Conservation (phyloP, 164 flowering plant genomes). For the Vitis labrusca region DNA sequence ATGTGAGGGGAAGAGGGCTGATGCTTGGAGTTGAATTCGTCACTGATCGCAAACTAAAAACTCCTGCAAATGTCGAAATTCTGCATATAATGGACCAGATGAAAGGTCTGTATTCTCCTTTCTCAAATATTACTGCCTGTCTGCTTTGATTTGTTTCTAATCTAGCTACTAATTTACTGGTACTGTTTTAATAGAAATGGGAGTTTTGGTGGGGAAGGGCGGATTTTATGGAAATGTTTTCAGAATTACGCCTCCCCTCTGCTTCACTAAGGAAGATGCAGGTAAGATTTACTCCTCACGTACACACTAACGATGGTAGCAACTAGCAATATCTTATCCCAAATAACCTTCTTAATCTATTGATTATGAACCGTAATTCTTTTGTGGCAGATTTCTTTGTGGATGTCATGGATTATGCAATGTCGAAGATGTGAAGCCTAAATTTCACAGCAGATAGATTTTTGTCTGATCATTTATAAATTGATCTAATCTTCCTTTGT, state of each 20-base stretch:
- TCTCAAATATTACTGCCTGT: not conserved
- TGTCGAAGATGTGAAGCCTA: conserved; percentile 68
- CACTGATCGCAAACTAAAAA: conserved; percentile 71
- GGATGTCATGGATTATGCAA: conserved; percentile 67
- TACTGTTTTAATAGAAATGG: conserved; percentile 51
- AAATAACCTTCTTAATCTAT: no score
- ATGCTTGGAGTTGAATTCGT: conserved; percentile 95
- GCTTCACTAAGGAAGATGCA: conserved; percentile 92
- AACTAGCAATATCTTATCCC: no score
- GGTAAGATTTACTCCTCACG: conserved; percentile 34
- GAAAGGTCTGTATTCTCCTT: conserved; percentile 62
- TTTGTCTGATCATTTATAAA: not conserved
- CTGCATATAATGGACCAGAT: conserved; percentile 80
- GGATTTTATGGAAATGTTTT: conserved; percentile 89
- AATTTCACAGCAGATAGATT: not conserved
- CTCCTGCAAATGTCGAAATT: conserved; percentile 84
- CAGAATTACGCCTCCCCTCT: conserved; percentile 93
- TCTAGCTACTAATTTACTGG: not conserved
- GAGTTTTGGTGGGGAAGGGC: conserved; percentile 88
- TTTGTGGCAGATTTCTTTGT: conserved; percentile 65
- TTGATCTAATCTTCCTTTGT: not conserved
- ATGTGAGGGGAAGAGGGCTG: conserved; percentile 91
- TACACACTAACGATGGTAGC: no score
- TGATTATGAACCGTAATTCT: not conserved
- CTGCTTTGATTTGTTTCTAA: not conserved